Evolutionary conservation across 1,284 basidiomycete species (phyloP), one percentile per base, ranked within the genome.

Genomic region (Acaromyces ingoldii): DNA sequence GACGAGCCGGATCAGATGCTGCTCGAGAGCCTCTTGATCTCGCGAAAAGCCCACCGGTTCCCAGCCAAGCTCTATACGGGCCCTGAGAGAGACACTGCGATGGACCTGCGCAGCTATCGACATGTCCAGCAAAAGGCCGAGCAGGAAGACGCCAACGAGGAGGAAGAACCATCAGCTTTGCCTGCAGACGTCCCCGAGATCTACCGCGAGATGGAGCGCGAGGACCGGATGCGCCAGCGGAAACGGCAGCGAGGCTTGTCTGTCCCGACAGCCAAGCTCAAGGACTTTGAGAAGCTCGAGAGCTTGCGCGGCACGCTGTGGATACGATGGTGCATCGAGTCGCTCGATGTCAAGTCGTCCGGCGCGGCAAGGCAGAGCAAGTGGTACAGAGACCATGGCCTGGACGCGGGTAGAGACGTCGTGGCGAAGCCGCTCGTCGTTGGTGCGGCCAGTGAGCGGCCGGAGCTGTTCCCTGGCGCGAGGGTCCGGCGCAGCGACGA

Each of bases 301-400:
- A 22, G 25, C 10, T 34, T 57, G 59, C 9, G 45, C 49, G 10
- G 21, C 33, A 33, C n/a, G 3, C 55, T 72, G 4, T 73, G 64
- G 65, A 30, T 69, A 2, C 57, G 69, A 7, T 67, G 68, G 21
- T 62, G 67, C 13, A 52, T 71, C 5, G 51, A 55, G 13, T 57
- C 63, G 37, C 42, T 58, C 3, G 72, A 75, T 43, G 60, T 65
- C 26, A 73, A 75, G 46, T 52, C 57, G 29, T 56, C 58, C 11
- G 51, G 61, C 6, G 63, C 71, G 2, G 54, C 56, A 3, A 57
- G 57, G 11, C 41, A 55, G 11, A 60, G 57, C 30, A 64, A 69
- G 38, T 75, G 72, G 72, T 75, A 74, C 58, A 56, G 58, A 22
- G 54, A 65, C 17, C 71, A 75, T 38, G 72, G 72, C 2, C 53